Base-by-base conservation (phyloP, 768 basidiomycete species). In the Crepidotus variabilis region DNA sequence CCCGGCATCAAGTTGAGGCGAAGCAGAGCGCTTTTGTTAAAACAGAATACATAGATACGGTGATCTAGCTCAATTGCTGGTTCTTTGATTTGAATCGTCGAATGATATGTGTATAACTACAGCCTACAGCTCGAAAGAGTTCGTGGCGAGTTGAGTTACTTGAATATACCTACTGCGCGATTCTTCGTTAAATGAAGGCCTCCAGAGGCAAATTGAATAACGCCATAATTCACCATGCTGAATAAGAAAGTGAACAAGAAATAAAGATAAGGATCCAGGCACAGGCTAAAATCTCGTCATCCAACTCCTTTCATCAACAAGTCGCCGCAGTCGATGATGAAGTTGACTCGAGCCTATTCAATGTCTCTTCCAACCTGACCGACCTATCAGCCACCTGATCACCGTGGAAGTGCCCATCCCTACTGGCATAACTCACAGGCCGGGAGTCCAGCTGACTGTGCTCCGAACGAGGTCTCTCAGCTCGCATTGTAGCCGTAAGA, bases 341-440 rank as follows among this genome's bases (percentile, higher is more conserved):
- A 7, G 73, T 64, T 52, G 74, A 63, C 61, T 81, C 75, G 61
- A 82, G 61, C 50, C 65, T 73, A 39, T 77, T 71, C 65, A 87
- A 70, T 7, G 84, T 82, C 60, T 83, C 80, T 65, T 85, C 86
- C 50, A 87, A 68, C 47, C 67, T 67, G 51, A 73, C 70, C 11
- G 83, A 82, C 47, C 82, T 70, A 52, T 82, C 80, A 14, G 79
- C 80, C 65, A 84, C 75, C 53, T 74, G 71, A 21, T 79, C 72
- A 55, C 71, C 78, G 61, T 86, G 80, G 82, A 83, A 83, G 32
- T 81, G 76, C 54, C 81, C 80, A 60, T 83, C 84, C 45, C 64
- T 69, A 57, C 80, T 83, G 52, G 66, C 61, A 65, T 85, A 85
- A 68, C 84, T 85, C 53, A 77, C 54, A n/a, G 83, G 82, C 32